A percentile compares a stretch with the other conserved stretches of the same genome.
These are phyloP conservation scores for Naganishia liquefaciens DNA, from an alignment of 1,284 basidiomycete species.

Conservation along the genomic window DNA sequence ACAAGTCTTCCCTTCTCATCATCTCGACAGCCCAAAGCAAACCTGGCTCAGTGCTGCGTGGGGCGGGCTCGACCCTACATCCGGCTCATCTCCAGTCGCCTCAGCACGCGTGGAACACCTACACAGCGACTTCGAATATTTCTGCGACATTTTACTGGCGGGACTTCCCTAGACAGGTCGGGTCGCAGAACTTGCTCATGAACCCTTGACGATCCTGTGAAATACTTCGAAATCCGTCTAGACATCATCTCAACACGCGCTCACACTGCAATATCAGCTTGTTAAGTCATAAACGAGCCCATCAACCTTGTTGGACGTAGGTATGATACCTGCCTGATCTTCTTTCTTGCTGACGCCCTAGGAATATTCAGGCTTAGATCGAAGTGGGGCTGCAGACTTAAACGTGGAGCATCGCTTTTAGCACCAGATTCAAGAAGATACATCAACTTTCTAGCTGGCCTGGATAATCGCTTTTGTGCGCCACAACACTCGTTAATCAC, in stretches of 20 bases:
- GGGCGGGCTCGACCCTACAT: not conserved
- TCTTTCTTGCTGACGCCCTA: no score
- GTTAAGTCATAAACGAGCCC: conserved; percentile 24
- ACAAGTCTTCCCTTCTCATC: not conserved
- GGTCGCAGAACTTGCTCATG: no score
- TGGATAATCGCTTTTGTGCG: not conserved
- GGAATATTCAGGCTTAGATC: no score
- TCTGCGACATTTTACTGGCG: no score
- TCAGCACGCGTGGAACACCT: not conserved
- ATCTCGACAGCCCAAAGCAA: not conserved
- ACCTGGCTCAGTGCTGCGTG: not conserved
- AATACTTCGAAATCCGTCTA: no score
- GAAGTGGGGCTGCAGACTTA: no score
- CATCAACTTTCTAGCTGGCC: not conserved
- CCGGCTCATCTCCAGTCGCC: not conserved
- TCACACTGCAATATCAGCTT: not conserved
- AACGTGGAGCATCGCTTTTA: no score
- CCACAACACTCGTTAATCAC: no score
- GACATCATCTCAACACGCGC: not conserved
- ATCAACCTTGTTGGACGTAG: not conserved
- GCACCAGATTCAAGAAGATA: not conserved
- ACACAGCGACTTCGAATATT: not conserved
- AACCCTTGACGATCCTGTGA: no score
- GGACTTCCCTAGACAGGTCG: no score
- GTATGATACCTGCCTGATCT: not conserved